Conservation (phyloP, 208 protist genomes). For the Leishmania arabica region DNA sequence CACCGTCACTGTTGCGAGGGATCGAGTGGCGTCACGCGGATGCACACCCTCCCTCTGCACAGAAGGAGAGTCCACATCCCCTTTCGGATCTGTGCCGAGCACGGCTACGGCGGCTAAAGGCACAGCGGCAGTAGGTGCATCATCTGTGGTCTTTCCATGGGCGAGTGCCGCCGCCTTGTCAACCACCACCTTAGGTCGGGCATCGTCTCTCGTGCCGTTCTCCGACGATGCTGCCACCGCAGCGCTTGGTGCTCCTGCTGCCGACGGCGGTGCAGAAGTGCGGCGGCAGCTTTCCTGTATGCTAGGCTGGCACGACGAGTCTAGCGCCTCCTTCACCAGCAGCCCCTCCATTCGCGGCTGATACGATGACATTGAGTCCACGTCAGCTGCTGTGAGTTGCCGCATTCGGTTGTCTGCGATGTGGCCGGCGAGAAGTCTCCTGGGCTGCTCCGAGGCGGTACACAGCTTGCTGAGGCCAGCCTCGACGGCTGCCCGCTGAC, state of each 20-base stretch:
- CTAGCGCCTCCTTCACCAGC: slow-evolving; percentile 12
- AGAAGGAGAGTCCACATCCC: neutral
- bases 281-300: slow-evolving; percentile 18
- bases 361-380: neutral
- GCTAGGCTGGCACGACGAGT: slow-evolving; percentile 15
- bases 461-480: neutral
- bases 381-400: neutral
- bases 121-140: neutral
- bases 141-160: neutral
- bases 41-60: neutral
- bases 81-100: neutral
- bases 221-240: neutral
- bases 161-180: neutral
- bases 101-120: neutral
- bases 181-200: neutral
- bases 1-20: too few relatives aligned
- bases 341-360: slow-evolving; percentile 17
- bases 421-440: neutral
- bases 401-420: neutral
- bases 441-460: neutral
- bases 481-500: neutral
- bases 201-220: neutral
- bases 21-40: neutral
- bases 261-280: neutral
- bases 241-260: neutral